Base-by-base conservation (phyloP, 345 rosid species). In the Syzygium grande region DNA sequence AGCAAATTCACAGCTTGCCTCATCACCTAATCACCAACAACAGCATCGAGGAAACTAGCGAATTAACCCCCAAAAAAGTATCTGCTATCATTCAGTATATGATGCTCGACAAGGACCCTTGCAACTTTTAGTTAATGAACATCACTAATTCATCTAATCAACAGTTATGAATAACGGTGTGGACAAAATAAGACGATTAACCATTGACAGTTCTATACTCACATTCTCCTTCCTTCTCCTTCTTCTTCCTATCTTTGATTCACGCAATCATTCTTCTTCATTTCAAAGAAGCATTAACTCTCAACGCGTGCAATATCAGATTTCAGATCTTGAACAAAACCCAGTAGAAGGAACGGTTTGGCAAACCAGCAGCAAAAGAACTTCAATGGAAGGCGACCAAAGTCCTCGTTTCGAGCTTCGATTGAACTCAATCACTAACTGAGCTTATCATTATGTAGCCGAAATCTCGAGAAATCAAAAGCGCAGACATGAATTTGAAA, bases 361-460 rank as follows among this genome's bases (percentile, higher is more conserved):
- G 80, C 46, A 17, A 73, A 30, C 1, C 80, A 0, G 23, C 80
- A 34, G 80, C 49, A 73, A 0, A 73, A 12, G 27, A 73, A 73
- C 46, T 68, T 68, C 14, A 11, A 73, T 6, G 25, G 80, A 73
- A 73, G 25, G 0, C 25, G 49, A 73, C 25, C 80, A 73, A 0
- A 34, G 80, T 19, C 13, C 49, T 73, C 4, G 25, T 19, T 34
- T 19, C 25, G 41, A 73, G 49, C 80, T 0, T 19, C 27, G 25
- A 34, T 73, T 17, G 49, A 73, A 19, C 80, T 73, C 80, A 34
- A 23, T 9, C 80, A 17, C 49, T 73, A 0, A 0, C 49, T 73
- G 49, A 73, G 12, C 23, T 8, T 9, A 19, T 68, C 23, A 10
- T 34, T 9, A 19, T 0, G 19, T 0, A 73, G 49, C 7, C 17